Base-by-base conservation (phyloP, 495 filamentous ascomycete species). In the Tuber magnatum region DNA sequence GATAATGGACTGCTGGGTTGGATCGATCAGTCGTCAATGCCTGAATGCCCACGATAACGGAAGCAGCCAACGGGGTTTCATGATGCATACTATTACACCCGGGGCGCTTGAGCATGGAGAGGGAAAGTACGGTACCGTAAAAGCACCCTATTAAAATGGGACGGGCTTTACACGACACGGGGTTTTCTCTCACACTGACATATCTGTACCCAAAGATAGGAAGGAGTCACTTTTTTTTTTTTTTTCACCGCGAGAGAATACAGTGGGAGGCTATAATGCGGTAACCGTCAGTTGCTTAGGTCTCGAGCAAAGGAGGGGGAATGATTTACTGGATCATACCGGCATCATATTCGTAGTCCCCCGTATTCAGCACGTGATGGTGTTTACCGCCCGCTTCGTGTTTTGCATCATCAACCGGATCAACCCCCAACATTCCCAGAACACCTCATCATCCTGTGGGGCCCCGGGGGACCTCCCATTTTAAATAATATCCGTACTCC, bases 371-470 rank as follows among this genome's bases (percentile, higher is more conserved):
- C 56, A 35, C 56, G 28, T 65, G 56, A 65, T 35, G 56, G 28
- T 65, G 56, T 65, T 65, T 65, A 65, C 56, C 35, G 12, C 12
- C 14, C 12, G 4, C n/a, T 12, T 22, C 12, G 56, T 12, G 51
- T 32, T 20, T 65, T 65, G 56, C 14, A 65, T 65, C 56, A 65
- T 65, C 14, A 35, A 14, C 12, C 56, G 28, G 56, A 65, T 65
- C 28, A 35, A 65, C 24, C 51, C 46, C 51, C 51, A 61, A 61
- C 51, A 61, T 32, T n/a, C 51, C 16, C 12, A 61, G 56, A 51
- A 61, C 56, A 61, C 56, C 56, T 61, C 56, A 61, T 61, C 56
- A 61, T 61, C 24, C 56, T 61, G 56, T 61, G 56, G 10, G 56
- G 35, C 56, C 56, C 28, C 12, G 35, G 56, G 35, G 35, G 35